Conservation (phyloP, 2,329 filamentous ascomycete species). For the Curvularia sp. region DNA sequence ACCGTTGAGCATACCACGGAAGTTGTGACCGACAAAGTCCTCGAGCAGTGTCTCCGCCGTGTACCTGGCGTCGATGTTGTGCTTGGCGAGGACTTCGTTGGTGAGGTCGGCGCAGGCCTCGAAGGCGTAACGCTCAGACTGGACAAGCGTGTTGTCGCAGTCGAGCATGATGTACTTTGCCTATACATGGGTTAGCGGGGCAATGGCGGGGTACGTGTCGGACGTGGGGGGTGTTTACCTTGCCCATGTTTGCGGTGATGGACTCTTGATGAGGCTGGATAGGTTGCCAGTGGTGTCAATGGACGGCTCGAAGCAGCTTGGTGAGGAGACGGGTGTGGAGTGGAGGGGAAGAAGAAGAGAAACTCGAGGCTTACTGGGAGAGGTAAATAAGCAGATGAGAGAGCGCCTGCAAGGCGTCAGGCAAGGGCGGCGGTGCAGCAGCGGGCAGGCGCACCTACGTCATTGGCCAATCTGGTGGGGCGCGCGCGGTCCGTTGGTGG, state of each 20-base stretch:
- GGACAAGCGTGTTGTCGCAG: slow-evolving; percentile 88
- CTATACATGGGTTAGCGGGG: slow-evolving; percentile 36
- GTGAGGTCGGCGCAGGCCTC: slow-evolving; percentile 88
- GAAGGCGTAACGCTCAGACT: slow-evolving; percentile 89
- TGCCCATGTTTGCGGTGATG: slow-evolving; percentile 41
- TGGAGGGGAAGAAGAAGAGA: slow-evolving; percentile 16
- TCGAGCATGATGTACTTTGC: slow-evolving; percentile 61
- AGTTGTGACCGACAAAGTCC: slow-evolving; percentile 93
- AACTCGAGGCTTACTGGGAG: slow-evolving; percentile 30
- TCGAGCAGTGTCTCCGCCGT: slow-evolving; percentile 78
- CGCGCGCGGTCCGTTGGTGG: slow-evolving; percentile 23
- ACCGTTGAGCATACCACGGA: slow-evolving; percentile 85
- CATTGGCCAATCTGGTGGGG: slow-evolving; percentile 26
- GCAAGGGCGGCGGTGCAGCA: slow-evolving; percentile 20
- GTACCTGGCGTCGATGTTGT: slow-evolving; percentile 72
- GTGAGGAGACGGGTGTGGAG: slow-evolving; percentile 6
- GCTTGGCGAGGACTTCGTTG: slow-evolving; percentile 79
- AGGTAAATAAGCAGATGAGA: slow-evolving; percentile 30
- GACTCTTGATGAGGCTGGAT: slow-evolving; percentile 12
- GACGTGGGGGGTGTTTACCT: slow-evolving; percentile 27
- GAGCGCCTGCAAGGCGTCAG: slow-evolving; percentile 37
- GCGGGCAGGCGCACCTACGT: slow-evolving; percentile 30
- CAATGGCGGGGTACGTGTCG: slow-evolving; percentile 24
- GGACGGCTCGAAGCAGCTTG: slow-evolving; percentile 15
- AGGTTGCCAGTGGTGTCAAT: slow-evolving; percentile 28